Evolutionary conservation across 495 filamentous ascomycete genomes (phyloP).

Genomic region (Hypoxylon rickii): DNA sequence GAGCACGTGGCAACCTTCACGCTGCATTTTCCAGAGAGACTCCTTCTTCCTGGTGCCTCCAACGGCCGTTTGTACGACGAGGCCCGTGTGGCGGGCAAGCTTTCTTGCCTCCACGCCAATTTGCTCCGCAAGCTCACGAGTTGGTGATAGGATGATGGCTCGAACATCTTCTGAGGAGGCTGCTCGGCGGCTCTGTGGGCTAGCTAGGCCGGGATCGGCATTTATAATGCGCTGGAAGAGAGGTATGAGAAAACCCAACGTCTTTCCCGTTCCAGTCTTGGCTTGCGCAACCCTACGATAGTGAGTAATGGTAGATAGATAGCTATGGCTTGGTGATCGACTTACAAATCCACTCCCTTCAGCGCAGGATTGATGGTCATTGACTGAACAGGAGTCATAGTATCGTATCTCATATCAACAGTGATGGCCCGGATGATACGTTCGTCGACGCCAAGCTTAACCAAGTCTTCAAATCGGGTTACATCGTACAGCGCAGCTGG

Average conservation of each 20-base stretch:
- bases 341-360: constrained; percentile 81
- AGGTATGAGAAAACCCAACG: constrained; percentile 80
- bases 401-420: constrained; percentile 71
- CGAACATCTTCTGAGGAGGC: constrained; percentile 71
- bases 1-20: constrained; percentile 83
- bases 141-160: constrained; percentile 90
- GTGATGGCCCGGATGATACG: constrained; percentile 72
- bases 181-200: constrained; percentile 17
- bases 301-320: constrained; percentile 21
- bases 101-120: constrained; percentile 83
- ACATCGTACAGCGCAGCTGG: constrained; percentile 40
- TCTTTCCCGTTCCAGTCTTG: constrained; percentile 88
- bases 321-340: constrained; percentile 12
- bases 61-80: constrained; percentile 84
- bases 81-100: constrained; percentile 65
- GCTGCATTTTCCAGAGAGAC: constrained; percentile 65
- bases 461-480: constrained; percentile 73
- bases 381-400: constrained; percentile 92
- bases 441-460: constrained; percentile 62
- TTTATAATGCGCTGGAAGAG: constrained; percentile 71
- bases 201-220: constrained; percentile 58
- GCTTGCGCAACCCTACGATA: constrained; percentile 78
- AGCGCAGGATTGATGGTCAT: constrained; percentile 79
- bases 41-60: constrained; percentile 78
- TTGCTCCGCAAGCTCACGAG: constrained; percentile 92